Conservation (phyloP, 2,329 filamentous ascomycete species). For the Alternaria sp. region DNA sequence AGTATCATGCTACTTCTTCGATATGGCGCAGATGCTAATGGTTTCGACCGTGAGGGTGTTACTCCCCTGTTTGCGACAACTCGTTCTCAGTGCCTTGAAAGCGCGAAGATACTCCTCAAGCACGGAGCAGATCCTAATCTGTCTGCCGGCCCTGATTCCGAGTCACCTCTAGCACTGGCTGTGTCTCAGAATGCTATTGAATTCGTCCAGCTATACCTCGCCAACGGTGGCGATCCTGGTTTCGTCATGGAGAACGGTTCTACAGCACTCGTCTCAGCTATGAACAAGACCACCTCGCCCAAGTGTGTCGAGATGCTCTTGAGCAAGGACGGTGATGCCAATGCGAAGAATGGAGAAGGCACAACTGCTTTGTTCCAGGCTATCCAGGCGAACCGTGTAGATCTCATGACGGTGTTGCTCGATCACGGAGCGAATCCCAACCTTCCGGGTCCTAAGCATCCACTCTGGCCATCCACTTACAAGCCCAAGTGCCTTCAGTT, state of each 20-base stretch:
- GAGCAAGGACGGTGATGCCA: slow-evolving; percentile 66
- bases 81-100: slow-evolving; percentile 37
- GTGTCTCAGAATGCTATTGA: slow-evolving; percentile 62
- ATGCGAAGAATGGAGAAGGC: slow-evolving; percentile 68
- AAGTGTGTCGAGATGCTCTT: slow-evolving; percentile 67
- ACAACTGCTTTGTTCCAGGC: slow-evolving; percentile 71
- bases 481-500: slow-evolving; percentile 66
- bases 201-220: slow-evolving; percentile 67
- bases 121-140: slow-evolving; percentile 34
- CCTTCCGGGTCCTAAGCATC: slow-evolving; percentile 72
- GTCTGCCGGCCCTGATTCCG: slow-evolving; percentile 55
- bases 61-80: slow-evolving; percentile 43
- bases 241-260: slow-evolving; percentile 64
- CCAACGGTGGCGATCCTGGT: slow-evolving; percentile 68
- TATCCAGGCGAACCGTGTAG: slow-evolving; percentile 64
- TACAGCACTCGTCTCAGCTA: slow-evolving; percentile 67
- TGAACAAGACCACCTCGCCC: slow-evolving; percentile 65
- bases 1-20: slow-evolving; percentile 39
- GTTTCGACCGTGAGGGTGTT: slow-evolving; percentile 39
- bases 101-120: slow-evolving; percentile 57
- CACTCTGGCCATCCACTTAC: slow-evolving; percentile 71
- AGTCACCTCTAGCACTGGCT: slow-evolving; percentile 64
- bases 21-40: slow-evolving; percentile 42
- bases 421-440: slow-evolving; percentile 72
- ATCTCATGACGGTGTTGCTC: slow-evolving; percentile 63